A percentile compares a stretch with the other conserved stretches of the same genome.
phyloP scores from a whole-genome alignment of 2,329 filamentous ascomycete species.

The Acrocalymma vagum region DNA sequence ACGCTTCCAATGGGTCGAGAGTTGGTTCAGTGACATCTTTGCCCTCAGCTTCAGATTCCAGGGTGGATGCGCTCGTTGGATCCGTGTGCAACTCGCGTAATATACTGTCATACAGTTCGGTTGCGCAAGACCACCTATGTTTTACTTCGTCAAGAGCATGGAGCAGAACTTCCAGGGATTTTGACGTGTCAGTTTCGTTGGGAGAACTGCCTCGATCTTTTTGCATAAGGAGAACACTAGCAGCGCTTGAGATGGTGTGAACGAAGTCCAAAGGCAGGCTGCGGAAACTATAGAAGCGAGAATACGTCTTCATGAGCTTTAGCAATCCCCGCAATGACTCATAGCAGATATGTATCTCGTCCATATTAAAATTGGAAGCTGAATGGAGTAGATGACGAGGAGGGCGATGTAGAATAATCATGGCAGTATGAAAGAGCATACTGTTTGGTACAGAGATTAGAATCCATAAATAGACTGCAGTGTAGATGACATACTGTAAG shows the following conservation, averaged over 20 bases:
- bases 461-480: constrained; percentile 54
- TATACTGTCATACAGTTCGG: no score
- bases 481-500: constrained; percentile 55
- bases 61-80: no score
- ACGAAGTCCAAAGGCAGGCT: constrained; percentile 59
- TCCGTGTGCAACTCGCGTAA: no score
- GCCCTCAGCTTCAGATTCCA: no score
- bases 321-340: constrained; percentile 58
- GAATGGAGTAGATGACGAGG: constrained; percentile 55
- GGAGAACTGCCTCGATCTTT: no score
- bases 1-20: no score
- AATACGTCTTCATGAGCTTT: constrained; percentile 55
- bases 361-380: constrained; percentile 49
- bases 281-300: constrained; percentile 54
- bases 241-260: constrained; percentile 16
- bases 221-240: neutral
- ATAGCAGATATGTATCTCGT: constrained; percentile 61
- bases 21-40: no score
- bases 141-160: no score
- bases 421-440: constrained; percentile 60
- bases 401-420: constrained; percentile 62
- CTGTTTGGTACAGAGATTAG: constrained; percentile 8
- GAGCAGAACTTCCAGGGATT: no score
- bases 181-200: no score
- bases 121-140: no score